These are phyloP conservation scores for Carex scoparia DNA, from an alignment of 176 grass and related monocot genomes.

Conservation along the genomic window DNA sequence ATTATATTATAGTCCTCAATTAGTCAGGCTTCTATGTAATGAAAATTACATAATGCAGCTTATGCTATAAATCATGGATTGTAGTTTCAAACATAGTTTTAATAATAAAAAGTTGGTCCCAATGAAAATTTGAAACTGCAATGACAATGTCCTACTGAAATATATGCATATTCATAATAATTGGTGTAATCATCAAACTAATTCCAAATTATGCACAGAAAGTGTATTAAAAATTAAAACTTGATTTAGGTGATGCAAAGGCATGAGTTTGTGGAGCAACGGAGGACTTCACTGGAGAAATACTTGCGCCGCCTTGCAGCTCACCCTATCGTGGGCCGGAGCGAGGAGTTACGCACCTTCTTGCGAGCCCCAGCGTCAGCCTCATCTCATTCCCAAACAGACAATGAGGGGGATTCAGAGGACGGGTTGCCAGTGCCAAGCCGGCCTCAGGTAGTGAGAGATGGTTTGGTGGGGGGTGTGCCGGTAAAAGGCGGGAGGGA, in stretches of 20 bases:
- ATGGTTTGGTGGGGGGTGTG: constrained; percentile 17
- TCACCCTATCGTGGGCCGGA: constrained; percentile 47
- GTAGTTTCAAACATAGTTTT: not conserved
- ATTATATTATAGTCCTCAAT: not conserved
- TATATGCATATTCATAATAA: not conserved
- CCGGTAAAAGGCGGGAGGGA: constrained; percentile 58
- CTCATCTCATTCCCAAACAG: constrained; percentile 22
- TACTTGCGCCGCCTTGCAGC: constrained; percentile 64
- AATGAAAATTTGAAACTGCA: constrained; percentile 1
- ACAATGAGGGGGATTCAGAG: constrained; percentile 22
- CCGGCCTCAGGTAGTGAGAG: constrained; percentile 3
- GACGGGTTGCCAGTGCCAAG: not conserved
- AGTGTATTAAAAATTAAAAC: not conserved
- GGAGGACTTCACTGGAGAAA: constrained; percentile 47
- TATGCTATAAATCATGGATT: not conserved
- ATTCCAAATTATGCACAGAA: not conserved
- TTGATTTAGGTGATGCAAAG: constrained; percentile 51
- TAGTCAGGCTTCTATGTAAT: not conserved
- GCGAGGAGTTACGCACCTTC: constrained; percentile 52
- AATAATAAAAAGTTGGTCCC: not conserved
- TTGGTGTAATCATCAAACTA: not conserved
- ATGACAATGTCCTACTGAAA: not conserved
- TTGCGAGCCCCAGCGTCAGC: constrained; percentile 41
- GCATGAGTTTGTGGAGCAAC: constrained; percentile 87
- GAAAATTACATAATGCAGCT: not conserved